Evolutionary conservation across 1,284 basidiomycete genomes (phyloP), one percentile per base, ranked within the genome.

Genomic region (Kwoniella shivajii): DNA sequence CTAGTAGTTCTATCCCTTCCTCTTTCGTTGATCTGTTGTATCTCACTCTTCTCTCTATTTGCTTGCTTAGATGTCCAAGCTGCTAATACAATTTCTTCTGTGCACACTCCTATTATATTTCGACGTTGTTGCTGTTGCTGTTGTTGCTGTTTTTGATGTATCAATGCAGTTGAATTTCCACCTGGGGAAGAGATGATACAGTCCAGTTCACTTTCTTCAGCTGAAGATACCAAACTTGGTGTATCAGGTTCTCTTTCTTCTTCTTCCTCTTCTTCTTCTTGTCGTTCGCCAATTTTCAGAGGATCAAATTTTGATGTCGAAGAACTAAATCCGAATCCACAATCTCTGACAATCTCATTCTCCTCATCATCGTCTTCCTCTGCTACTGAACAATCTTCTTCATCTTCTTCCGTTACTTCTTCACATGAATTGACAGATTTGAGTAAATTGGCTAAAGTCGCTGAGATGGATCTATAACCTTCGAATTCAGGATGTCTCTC

Each of bases 381-480:
- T 37, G 34, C 18, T 9, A 16, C n/a, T 18, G 29, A 44, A 16
- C 49, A 50, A 7, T 53, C 51, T 10, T 37, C 50, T 14, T 57
- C 43, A 14, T 55, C 49, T 30, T 54, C 52, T 31, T 44, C 50
- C 16, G 16, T 48, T 24, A 29, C 22, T 6, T 7, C 45, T 18
- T 55, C 51, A 24, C 44, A 51, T 33, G 51, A 56, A 18, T 57
- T 62, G 33, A 72, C 63, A 9, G 43, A 54, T 26, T 56, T 47
- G 9, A 76, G 61, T 29, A 76, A 52, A 26, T 71, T 61, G 29
- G 58, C 66, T 3, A 76, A 54, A 0, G 68, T 73, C 14, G 73
- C 64, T 10, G 72, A 74, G 6, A 76, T 54, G 37, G 67, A 71
- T 36, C 69, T 64, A 57, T 75, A 76, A 26, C 75, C 75, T 47